Base-by-base conservation (phyloP, 192 early-diverging fungal genomes). In the Podila minutissima region DNA sequence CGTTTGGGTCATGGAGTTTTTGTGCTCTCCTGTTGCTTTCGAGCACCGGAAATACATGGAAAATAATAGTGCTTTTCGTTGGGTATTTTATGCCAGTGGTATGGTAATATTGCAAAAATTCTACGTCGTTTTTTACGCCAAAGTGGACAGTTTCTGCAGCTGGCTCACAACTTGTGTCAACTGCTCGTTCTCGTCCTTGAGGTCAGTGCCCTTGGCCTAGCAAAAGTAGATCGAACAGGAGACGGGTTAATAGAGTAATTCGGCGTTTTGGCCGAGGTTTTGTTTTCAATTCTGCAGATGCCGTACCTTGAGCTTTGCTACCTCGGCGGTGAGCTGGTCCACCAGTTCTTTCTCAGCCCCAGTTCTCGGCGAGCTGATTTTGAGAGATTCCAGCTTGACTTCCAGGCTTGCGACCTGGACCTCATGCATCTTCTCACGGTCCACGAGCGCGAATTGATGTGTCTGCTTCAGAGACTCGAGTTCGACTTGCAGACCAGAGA, bases 281-380 rank as follows among this genome's bases (percentile, higher is more conserved):
- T 38, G 59, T 33, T 2, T 51, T 13, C 19, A 69, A 46, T 53
- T 5, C 6, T 20, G 33, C 22, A 35, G 55, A 24, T 0, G 48
- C n/a, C 5, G 46, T 9, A 88, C 86, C 70, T 83, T 83, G 10
- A 88, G 75, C 24, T 83, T 71, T 1, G 75, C 71, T 60, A 88
- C 60, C 62, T 83, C 73, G 15, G 72, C 82, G 4, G n/a, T 17
- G 2, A 63, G 33, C 31, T 78, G 24, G 22, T 22, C 24, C 4
- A 58, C 49, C 35, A 53, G 41, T n/a, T 61, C 26, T 49, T 53
- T 46, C 38, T 66, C 48, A 33, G 37, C 26, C 22, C 32, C 20
- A 32, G 22, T 26, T 12, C 24, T 37, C 1, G 64, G 33, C 8
- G 31, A 59, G 4, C 20, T 20, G 8, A n/a, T 49, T 58, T 15